Conservation (phyloP, 2,329 filamentous ascomycete genomes). For the Penicillium sp. region DNA sequence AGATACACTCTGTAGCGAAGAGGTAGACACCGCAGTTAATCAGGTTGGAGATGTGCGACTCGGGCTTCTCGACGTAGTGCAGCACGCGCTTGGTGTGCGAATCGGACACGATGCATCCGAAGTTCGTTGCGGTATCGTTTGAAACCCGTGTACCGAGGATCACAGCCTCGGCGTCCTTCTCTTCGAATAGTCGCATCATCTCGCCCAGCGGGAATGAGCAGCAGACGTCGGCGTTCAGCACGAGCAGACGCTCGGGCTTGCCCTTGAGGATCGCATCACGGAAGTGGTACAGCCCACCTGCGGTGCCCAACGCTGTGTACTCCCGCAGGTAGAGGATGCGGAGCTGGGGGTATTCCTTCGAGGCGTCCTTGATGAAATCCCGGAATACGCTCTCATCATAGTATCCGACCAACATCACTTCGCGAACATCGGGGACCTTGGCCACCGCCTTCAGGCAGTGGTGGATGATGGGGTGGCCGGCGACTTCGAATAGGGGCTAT, state of each 20-base stretch:
- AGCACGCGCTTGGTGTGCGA: slow-evolving; percentile 90
- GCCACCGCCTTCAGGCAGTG: slow-evolving; percentile 91
- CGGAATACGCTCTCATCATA: slow-evolving; percentile 97
- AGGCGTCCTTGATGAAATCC: slow-evolving; percentile 93
- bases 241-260: slow-evolving; percentile 90
- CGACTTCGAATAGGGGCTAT: slow-evolving; percentile 95
- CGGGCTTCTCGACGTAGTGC: slow-evolving; percentile 98
- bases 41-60: slow-evolving; percentile 94
- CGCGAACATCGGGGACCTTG: slow-evolving; percentile 86
- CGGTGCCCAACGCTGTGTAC: slow-evolving; percentile 93
- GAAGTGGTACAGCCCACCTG: slow-evolving; percentile 97
- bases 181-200: slow-evolving; percentile 91
- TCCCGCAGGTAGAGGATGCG: slow-evolving; percentile 94
- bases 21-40: slow-evolving; percentile 99
- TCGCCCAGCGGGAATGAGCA: slow-evolving; percentile 95
- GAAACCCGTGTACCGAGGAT: slow-evolving; percentile 90
- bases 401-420: slow-evolving; percentile 98
- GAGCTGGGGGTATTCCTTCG: slow-evolving; percentile 79
- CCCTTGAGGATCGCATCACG: slow-evolving; percentile 97
- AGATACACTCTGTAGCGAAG: slow-evolving; percentile 92
- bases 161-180: slow-evolving; percentile 93
- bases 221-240: slow-evolving; percentile 97
- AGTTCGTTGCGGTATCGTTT: slow-evolving; percentile 90
- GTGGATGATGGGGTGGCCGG: slow-evolving; percentile 96
- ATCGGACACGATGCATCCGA: slow-evolving; percentile 96